Percentiles rank a stretch among this genome's conserved stretches.
Evolutionary conservation across 306 rosid species (phyloP).

Genomic region (Lotus japonicus): DNA sequence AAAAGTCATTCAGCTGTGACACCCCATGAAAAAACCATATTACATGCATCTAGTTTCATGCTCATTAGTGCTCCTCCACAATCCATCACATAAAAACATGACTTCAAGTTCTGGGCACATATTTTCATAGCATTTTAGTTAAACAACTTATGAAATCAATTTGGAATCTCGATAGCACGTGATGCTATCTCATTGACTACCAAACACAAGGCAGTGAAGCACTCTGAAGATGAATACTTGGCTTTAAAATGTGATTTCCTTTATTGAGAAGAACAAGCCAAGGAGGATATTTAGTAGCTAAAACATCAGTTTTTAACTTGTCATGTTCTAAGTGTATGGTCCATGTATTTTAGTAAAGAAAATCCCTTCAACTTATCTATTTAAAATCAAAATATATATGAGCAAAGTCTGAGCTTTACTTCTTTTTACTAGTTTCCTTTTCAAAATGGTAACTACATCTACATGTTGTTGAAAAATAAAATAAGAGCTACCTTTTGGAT

Average conservation of each 20-base stretch:
- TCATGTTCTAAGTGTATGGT: background rate
- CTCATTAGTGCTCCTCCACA: background rate
- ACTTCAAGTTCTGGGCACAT: background rate
- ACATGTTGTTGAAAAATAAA: background rate
- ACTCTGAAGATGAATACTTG: background rate
- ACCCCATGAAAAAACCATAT: background rate
- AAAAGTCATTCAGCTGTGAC: background rate
- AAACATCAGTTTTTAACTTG: background rate
- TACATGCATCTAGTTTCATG: background rate
- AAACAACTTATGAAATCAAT: background rate
- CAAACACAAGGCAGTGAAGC: background rate
- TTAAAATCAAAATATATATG: background rate
- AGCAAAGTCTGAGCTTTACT: background rate
- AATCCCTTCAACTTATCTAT: background rate
- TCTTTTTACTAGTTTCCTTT: background rate
- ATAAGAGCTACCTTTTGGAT: background rate
- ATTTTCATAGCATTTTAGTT: background rate
- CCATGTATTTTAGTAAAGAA: background rate
- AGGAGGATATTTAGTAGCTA: background rate
- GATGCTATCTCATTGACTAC: background rate
- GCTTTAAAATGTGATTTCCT: background rate
- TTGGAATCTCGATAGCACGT: background rate
- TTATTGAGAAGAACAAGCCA: background rate
- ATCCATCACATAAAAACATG: background rate
- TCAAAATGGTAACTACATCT: background rate